A percentile compares a stretch with the other conserved stretches of the same genome.
Evolutionary conservation across 148 eudicot genomes (phyloP).

Genomic region (Cornus suecica): DNA sequence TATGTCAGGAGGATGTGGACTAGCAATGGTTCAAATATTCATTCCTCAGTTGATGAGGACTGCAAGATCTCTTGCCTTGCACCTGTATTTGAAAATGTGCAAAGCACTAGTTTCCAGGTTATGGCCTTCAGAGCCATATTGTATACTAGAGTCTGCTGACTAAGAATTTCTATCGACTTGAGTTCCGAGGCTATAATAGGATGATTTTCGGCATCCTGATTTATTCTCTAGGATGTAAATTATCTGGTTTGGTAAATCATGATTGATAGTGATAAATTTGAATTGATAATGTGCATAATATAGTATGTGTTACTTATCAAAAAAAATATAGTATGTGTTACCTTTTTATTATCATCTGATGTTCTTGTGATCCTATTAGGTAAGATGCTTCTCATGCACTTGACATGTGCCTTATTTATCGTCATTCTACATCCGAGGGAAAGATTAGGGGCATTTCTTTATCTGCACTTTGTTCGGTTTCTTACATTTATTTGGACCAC

Average conservation of each 20-base stretch:
- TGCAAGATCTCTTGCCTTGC: background rate
- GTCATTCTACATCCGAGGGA: background rate
- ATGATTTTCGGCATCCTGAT: background rate
- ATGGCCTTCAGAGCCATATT: background rate
- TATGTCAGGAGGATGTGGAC: background rate
- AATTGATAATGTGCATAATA: background rate
- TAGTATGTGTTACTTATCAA: background rate
- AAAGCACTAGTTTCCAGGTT: too few relatives aligned
- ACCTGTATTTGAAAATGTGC: background rate
- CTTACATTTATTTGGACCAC: too few relatives aligned
- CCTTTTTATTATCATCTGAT: background rate
- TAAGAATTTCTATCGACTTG: background rate
- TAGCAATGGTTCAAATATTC: background rate
- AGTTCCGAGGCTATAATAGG: background rate
- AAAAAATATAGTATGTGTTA: background rate
- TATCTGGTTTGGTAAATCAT: background rate
- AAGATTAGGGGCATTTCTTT: background rate
- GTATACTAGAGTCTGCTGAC: background rate
- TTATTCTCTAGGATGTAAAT: background rate
- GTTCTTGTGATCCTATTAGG: background rate
- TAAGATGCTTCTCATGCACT: background rate
- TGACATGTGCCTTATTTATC: background rate
- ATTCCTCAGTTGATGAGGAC: background rate
- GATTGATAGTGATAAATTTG: too few relatives aligned
- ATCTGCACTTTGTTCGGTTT: background rate